Conservation (phyloP, 306 rosid species). For the Vicia villosa region DNA sequence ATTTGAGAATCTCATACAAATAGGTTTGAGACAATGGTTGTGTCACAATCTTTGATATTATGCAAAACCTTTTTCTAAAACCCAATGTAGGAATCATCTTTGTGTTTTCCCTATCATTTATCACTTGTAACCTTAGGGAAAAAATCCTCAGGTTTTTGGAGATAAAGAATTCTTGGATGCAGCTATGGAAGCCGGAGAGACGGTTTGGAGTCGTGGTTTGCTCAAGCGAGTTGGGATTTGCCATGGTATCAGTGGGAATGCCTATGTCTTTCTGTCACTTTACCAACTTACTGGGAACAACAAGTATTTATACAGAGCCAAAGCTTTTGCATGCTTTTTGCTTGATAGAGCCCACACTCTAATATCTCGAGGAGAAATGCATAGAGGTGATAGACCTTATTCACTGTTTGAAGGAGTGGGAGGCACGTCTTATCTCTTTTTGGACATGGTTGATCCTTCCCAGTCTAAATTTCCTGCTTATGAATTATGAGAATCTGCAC, state of each 20-base stretch:
- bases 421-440: conserved; percentile 64
- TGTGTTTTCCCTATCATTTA: neutral
- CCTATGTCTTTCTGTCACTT: conserved; percentile 62
- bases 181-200: conserved; percentile 65
- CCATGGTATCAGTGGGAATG: conserved; percentile 80
- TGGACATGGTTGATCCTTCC: conserved; percentile 61
- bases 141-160: conserved; percentile 55
- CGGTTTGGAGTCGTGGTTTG: conserved; percentile 64
- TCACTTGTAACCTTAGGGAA: neutral
- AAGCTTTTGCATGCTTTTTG: conserved; percentile 69
- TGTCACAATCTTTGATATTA: neutral
- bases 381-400: conserved; percentile 65
- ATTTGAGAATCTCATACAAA: neutral
- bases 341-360: conserved; percentile 65
- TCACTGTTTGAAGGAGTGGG: conserved; percentile 71
- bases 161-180: conserved; percentile 63
- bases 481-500: conserved; percentile 45
- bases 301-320: conserved; percentile 57
- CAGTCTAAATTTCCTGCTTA: conserved; percentile 65
- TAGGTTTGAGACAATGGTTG: neutral
- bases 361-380: conserved; percentile 63
- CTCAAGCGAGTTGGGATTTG: conserved; percentile 68
- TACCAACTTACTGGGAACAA: conserved; percentile 59
- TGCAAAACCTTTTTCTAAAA: neutral
- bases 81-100: neutral